Base-by-base conservation (phyloP, 1,139 yeast species). In the Zygosaccharomyces sapae region DNA sequence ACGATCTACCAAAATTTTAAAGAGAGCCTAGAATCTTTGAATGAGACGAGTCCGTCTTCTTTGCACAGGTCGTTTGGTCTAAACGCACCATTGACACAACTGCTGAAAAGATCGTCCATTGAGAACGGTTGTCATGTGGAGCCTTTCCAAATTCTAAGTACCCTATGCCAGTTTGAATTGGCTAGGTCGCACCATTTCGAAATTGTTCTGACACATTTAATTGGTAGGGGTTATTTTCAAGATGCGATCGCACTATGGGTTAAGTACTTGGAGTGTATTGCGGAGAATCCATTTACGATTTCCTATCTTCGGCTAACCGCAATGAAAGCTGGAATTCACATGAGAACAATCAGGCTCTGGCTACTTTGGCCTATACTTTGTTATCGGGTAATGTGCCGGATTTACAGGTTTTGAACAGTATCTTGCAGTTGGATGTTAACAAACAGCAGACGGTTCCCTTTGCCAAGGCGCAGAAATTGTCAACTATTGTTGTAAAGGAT, bases 211-310 rank as follows among this genome's bases (percentile, higher is more conserved):
- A 53, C 49, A 42, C 43, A 58, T 24, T 43, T 56, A 29, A 34
- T 62, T 9, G 20, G 30, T 2, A 34, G 51, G 18, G 46, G 50
- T 16, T 41, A 48, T 24, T 55, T 56, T 8, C 56, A 62, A 45
- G 67, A 62, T 37, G 65, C 55, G 3, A 52, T 63, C 40, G 58
- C 61, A 3, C 47, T 62, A 20, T 63, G 67, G 67, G 57, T 63
- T 1, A 61, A 57, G 38, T 63, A 56, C 45, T 45, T 63, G 35
- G 63, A 59, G 43, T 50, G 50, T 3, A 40, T 53, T 8, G 54
- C 55, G 5, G 57, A 55, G 30, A 55, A 55, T 46, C 57, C 58
- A 37, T 48, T 49, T 20, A 46, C 54, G 19, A 24, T 54, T 12
- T 39, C 43, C 43, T 43, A 13, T 48, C 52, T 19, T 43, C 40